Conservation (phyloP, 106 monocot genomes). For the Gastrodia elata region DNA sequence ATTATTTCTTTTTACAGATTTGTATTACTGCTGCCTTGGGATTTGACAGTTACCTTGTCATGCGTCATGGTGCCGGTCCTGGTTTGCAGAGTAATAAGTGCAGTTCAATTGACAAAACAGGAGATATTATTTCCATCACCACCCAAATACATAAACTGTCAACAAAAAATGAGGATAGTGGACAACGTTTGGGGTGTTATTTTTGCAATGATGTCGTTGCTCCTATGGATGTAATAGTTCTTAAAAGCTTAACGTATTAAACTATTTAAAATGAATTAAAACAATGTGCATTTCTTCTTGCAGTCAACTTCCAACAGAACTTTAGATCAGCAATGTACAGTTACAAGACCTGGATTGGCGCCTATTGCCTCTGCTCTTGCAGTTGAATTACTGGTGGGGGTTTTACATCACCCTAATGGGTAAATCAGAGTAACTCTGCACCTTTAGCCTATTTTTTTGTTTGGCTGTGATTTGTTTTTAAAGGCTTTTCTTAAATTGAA, state of each 20-base stretch:
- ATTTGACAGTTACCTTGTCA: conserved; percentile 94
- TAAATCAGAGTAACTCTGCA: conserved; percentile 19
- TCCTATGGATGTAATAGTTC: conserved; percentile 72
- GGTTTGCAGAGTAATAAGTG: conserved; percentile 16
- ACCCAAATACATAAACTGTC: conserved; percentile 25
- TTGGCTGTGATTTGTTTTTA: not conserved
- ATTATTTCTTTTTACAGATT: conserved; percentile 44
- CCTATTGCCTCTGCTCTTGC: conserved; percentile 85
- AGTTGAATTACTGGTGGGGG: conserved; percentile 73
- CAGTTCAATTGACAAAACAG: conserved; percentile 7
- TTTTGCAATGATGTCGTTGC: conserved; percentile 99
- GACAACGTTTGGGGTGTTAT: conserved; percentile 70
- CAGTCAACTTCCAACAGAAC: conserved; percentile 93
- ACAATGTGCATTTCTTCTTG: conserved; percentile 10
- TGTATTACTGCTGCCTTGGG: conserved; percentile 93
- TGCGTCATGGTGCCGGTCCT: conserved; percentile 97
- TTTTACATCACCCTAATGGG: conserved; percentile 86
- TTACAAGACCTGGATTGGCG: conserved; percentile 87
- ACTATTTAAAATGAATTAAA: not conserved
- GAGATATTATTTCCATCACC: conserved; percentile 8
- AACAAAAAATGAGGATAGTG: conserved; percentile 14
- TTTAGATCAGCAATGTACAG: conserved; percentile 97
- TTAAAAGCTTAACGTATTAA: not conserved
- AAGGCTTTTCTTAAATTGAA: not conserved
- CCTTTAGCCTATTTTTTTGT: not conserved